These are phyloP conservation scores for Saccharum officinarum DNA, from an alignment of 176 grass and related monocot species.

Conservation along the genomic window DNA sequence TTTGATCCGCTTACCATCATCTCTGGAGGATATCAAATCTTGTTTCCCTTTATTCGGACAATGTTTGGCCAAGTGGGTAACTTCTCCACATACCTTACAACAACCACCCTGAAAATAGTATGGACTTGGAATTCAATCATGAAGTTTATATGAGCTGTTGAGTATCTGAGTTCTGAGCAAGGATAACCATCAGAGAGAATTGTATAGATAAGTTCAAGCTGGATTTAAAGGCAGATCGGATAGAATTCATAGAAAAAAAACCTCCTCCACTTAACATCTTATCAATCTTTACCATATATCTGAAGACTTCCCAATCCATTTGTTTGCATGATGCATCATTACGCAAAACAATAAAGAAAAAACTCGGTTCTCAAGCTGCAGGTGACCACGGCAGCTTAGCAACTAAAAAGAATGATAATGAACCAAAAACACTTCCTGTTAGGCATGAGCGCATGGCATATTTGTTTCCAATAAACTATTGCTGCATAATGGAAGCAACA, in stretches of 20 bases:
- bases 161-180: neutral
- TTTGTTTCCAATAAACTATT: neutral
- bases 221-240: neutral
- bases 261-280: neutral
- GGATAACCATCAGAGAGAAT: neutral
- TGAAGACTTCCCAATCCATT: neutral
- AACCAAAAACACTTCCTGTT: slow-evolving; percentile 2
- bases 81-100: slow-evolving; percentile 90
- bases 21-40: slow-evolving; percentile 35
- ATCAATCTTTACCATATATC: neutral
- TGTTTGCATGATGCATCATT: neutral
- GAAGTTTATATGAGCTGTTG: neutral
- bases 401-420: neutral
- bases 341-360: slow-evolving; percentile 1
- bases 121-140: neutral
- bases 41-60: slow-evolving; percentile 68
- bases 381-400: neutral
- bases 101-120: slow-evolving; percentile 75
- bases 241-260: neutral
- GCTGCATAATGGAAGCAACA: neutral
- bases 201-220: neutral
- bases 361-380: neutral
- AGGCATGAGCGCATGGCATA: neutral
- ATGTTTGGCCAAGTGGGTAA: slow-evolving; percentile 89
- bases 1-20: slow-evolving; percentile 34